Evolutionary conservation across 2,329 filamentous ascomycete genomes (phyloP).

Genomic region (Colletotrichum musicola): DNA sequence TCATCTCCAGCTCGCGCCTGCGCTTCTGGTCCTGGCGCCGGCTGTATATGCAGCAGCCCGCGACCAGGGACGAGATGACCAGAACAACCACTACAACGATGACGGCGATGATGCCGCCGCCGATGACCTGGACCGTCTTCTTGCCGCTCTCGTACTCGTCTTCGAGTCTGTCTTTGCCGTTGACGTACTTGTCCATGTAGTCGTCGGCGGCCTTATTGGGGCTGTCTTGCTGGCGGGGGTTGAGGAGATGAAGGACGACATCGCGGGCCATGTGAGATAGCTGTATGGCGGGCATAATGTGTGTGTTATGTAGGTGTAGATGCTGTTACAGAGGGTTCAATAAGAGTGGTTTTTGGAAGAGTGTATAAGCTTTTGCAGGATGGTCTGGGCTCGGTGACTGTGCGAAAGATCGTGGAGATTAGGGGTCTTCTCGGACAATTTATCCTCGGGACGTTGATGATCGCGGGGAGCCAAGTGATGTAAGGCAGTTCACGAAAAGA

Average conservation of each 20-base stretch:
- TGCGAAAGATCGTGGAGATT: too few species aligned
- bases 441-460: too few species aligned
- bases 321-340: too few species aligned
- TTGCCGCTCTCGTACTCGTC: constrained; percentile 4
- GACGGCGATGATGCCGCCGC: constrained; percentile 17
- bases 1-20: constrained; percentile 19
- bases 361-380: too few species aligned
- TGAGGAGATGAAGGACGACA: neutral
- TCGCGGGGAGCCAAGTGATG: neutral
- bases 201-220: neutral
- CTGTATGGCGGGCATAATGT: neutral
- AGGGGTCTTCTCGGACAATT: too few species aligned
- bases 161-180: neutral
- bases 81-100: constrained; percentile 12
- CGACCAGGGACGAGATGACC: constrained; percentile 3
- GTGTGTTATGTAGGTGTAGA: neutral
- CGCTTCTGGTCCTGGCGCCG: constrained; percentile 7
- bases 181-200: constrained; percentile 6
- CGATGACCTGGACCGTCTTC: constrained; percentile 3
- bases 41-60: constrained; percentile 8
- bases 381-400: too few species aligned
- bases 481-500: neutral
- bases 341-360: too few species aligned
- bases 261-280: neutral
- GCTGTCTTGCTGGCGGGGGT: neutral